These are phyloP conservation scores for Eimeria tenella DNA, from an alignment of 169 alveolate genomes.

Conservation along the genomic window DNA sequence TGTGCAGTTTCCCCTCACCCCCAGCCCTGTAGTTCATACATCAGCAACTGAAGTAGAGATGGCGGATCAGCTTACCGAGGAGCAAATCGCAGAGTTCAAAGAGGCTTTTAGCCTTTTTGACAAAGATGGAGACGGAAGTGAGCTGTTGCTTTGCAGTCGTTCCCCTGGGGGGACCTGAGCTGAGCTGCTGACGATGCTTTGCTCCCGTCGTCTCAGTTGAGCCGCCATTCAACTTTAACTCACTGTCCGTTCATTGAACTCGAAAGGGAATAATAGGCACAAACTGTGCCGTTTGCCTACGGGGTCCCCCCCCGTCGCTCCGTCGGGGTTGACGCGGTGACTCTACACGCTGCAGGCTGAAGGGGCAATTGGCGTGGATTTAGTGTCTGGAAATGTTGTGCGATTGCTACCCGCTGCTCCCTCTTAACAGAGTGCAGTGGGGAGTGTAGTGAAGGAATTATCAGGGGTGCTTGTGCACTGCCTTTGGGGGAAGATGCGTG, in stretches of 20 bases:
- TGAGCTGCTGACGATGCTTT: slow-evolving; percentile 25
- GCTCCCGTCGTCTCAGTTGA: background rate
- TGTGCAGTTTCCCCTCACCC: slow-evolving; percentile 68
- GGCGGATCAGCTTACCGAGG: slow-evolving; percentile 99
- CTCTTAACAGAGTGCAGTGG: too few species aligned
- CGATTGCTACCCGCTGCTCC: too few species aligned
- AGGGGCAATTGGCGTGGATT: too few species aligned
- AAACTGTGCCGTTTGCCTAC: too few species aligned
- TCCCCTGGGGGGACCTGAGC: slow-evolving; percentile 52
- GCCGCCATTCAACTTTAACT: too few species aligned
- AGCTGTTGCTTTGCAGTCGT: slow-evolving; percentile 26
- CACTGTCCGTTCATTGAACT: too few species aligned
- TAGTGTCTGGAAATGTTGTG: too few species aligned
- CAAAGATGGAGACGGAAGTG: slow-evolving; percentile 99
- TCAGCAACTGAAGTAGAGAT: slow-evolving; percentile 82
- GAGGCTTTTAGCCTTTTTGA: slow-evolving; percentile 99
- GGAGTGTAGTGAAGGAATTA: too few species aligned
- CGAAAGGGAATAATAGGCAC: too few species aligned
- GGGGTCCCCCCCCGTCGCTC: too few species aligned
- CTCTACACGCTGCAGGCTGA: too few species aligned
- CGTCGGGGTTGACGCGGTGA: too few species aligned
- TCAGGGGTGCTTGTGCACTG: background rate
- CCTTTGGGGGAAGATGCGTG: background rate
- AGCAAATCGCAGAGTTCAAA: slow-evolving; percentile 99
- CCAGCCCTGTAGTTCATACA: slow-evolving; percentile 63